Percentiles rank a stretch among this genome's conserved stretches.
These are phyloP conservation scores for Phytophthora gonapodyides DNA, from an alignment of 352 stramenopile species.

Conservation along the genomic window DNA sequence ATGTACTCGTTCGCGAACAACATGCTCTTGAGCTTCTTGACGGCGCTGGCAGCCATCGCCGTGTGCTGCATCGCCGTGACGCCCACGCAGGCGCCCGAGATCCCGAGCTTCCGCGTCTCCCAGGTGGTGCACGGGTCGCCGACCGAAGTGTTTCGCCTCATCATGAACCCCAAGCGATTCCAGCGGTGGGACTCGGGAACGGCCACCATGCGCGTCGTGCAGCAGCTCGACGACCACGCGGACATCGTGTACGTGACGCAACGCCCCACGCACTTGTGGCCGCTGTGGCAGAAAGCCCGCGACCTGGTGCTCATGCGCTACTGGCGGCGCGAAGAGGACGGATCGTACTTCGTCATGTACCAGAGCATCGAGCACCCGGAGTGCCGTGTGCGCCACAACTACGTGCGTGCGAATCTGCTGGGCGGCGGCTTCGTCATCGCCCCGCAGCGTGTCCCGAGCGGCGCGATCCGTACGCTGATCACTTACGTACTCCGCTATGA, in stretches of 20 bases:
- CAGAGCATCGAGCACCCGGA: constrained; percentile 87
- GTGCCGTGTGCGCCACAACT: constrained; percentile 87
- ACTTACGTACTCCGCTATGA: constrained; percentile 87
- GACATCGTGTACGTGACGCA: constrained; percentile 90
- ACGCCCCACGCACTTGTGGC: constrained; percentile 84
- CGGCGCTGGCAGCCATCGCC: constrained; percentile 58
- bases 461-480: constrained; percentile 79
- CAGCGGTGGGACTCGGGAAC: constrained; percentile 84
- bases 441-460: constrained; percentile 77
- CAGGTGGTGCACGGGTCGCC: constrained; percentile 86
- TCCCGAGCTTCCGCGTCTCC: constrained; percentile 82
- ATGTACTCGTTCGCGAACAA: constrained; percentile 88
- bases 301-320: constrained; percentile 90
- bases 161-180: constrained; percentile 87
- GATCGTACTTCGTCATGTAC: constrained; percentile 92
- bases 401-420: constrained; percentile 78
- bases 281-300: constrained; percentile 84
- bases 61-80: constrained; percentile 79
- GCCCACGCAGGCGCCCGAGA: constrained; percentile 73
- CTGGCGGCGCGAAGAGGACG: constrained; percentile 88
- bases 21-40: constrained; percentile 81
- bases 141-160: constrained; percentile 79
- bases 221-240: constrained; percentile 89
- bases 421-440: constrained; percentile 87
- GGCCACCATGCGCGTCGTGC: constrained; percentile 80